Evolutionary conservation across 495 filamentous ascomycete species (phyloP).

Genomic region (Poronia punctata): DNA sequence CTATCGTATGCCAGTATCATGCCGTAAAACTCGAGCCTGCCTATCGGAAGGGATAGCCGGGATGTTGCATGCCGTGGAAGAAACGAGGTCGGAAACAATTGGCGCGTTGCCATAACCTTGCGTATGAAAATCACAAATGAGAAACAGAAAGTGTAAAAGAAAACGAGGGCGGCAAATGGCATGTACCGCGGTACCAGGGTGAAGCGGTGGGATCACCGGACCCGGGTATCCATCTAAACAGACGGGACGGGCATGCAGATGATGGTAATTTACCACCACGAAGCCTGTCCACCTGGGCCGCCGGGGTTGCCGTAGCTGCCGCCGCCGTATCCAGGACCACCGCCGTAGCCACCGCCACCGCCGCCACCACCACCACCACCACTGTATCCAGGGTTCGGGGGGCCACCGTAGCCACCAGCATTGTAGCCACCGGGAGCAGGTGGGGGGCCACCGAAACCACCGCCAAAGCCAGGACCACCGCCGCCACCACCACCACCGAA

Average conservation of each 20-base stretch:
- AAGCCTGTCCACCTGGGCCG: constrained; percentile 71
- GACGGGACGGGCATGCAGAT: constrained; percentile 16
- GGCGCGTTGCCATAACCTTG: constrained; percentile 11
- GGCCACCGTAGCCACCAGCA: constrained; percentile 45
- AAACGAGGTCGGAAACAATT: constrained; percentile 29
- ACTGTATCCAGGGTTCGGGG: constrained; percentile 57
- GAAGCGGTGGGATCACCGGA: too few species aligned
- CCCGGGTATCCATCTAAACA: too few species aligned
- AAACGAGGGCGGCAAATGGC: constrained; percentile 17
- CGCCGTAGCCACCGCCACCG: constrained; percentile 34
- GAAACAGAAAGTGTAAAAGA: constrained; percentile 32
- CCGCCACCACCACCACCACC: constrained; percentile 61
- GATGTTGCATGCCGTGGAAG: constrained; percentile 32
- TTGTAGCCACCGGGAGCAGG: constrained; percentile 32
- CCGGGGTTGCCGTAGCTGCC: constrained; percentile 75
- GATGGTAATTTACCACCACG: constrained; percentile 78
- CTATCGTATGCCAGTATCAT: constrained; percentile 59
- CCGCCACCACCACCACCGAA: constrained; percentile 53
- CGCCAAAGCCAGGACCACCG: constrained; percentile 27
- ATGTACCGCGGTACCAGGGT: too few species aligned
- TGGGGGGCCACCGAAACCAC: constrained; percentile 43
- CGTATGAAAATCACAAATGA: constrained; percentile 28
- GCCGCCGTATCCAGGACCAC: constrained; percentile 21
- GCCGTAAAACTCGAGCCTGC: constrained; percentile 31
- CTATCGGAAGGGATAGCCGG: constrained; percentile 25